Percentiles rank a stretch among this genome's conserved stretches.
These are phyloP conservation scores for Sarocladium oryzae DNA, from an alignment of 2,329 filamentous ascomycete species.

Conservation along the genomic window DNA sequence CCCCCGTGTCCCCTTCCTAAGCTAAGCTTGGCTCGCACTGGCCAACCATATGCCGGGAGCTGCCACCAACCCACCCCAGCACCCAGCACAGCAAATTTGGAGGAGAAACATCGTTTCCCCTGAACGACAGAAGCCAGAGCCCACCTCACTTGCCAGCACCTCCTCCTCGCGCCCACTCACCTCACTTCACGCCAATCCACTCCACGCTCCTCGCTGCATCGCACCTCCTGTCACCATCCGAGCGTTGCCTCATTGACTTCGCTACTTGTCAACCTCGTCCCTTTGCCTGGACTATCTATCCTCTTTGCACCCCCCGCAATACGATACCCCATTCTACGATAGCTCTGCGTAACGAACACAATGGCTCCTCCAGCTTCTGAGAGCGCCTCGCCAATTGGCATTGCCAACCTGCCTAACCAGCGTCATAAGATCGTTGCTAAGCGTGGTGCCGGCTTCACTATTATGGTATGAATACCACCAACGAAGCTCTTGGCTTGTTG, in stretches of 20 bases:
- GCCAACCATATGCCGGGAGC: constrained; percentile 12
- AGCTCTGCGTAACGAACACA: constrained; percentile 20
- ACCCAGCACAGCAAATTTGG: constrained; percentile 9
- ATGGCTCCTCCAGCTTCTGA: constrained; percentile 55
- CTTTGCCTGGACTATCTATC: background rate
- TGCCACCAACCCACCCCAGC: constrained; percentile 11
- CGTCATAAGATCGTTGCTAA: constrained; percentile 69
- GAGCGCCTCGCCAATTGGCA: constrained; percentile 63
- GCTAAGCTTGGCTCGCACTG: constrained; percentile 10
- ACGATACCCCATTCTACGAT: constrained; percentile 2
- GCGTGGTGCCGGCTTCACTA: constrained; percentile 96
- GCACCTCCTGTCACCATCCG: constrained; percentile 7
- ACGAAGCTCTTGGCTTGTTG: background rate
- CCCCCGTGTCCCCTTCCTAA: constrained; percentile 10
- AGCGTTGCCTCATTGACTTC: constrained; percentile 5
- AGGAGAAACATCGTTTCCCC: constrained; percentile 10
- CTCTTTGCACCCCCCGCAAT: constrained; percentile 12
- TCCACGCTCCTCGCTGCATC: constrained; percentile 7
- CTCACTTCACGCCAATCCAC: constrained; percentile 6
- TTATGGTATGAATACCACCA: constrained; percentile 66
- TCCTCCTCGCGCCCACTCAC: constrained; percentile 9
- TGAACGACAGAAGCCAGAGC: constrained; percentile 5
- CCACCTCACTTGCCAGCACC: constrained; percentile 2
- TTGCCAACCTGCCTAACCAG: constrained; percentile 69
- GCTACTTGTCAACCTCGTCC: background rate